A percentile compares a stretch with the other conserved stretches of the same genome.
Conservation (phyloP, 345 rosid species). For the Turnera subulata region DNA sequence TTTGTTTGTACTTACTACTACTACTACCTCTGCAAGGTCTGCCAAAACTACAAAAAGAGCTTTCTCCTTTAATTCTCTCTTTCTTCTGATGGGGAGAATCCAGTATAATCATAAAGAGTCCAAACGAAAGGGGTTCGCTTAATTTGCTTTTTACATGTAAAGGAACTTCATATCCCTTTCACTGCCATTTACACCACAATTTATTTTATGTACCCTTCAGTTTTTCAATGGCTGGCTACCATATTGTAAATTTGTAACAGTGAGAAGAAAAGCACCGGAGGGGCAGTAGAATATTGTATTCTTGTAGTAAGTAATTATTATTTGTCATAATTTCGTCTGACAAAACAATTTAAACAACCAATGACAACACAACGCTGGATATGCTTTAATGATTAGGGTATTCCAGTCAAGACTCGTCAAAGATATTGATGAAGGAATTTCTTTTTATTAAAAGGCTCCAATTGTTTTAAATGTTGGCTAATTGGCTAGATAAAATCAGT, state of each 20-base stretch:
- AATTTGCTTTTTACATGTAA: slow-evolving; percentile 20
- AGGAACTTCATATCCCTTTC: too few species aligned
- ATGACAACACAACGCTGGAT: slow-evolving; percentile 22
- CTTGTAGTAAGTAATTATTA: too few species aligned
- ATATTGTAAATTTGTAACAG: neutral
- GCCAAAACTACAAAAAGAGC: too few species aligned
- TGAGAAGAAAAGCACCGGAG: slow-evolving; percentile 4
- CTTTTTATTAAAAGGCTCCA: too few species aligned
- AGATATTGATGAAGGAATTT: neutral
- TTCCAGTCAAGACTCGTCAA: slow-evolving; percentile 7
- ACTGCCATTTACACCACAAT: too few species aligned
- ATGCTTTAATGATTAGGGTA: slow-evolving; percentile 37
- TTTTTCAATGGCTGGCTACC: slow-evolving; percentile 1
- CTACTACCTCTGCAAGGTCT: too few species aligned
- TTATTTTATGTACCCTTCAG: too few species aligned
- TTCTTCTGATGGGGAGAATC: slow-evolving; percentile 34
- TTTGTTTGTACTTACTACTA: slow-evolving; percentile 6
- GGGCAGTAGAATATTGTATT: neutral
- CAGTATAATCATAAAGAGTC: slow-evolving; percentile 31
- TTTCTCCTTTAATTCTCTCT: neutral
- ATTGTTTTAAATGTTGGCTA: too few species aligned
- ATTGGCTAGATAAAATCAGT: too few species aligned
- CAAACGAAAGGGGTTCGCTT: slow-evolving; percentile 33
- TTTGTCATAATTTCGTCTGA: slow-evolving; percentile 21
- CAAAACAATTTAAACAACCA: slow-evolving; percentile 21